Evolutionary conservation across 805 yeast species (phyloP).

Genomic region (Candida suzukii): DNA sequence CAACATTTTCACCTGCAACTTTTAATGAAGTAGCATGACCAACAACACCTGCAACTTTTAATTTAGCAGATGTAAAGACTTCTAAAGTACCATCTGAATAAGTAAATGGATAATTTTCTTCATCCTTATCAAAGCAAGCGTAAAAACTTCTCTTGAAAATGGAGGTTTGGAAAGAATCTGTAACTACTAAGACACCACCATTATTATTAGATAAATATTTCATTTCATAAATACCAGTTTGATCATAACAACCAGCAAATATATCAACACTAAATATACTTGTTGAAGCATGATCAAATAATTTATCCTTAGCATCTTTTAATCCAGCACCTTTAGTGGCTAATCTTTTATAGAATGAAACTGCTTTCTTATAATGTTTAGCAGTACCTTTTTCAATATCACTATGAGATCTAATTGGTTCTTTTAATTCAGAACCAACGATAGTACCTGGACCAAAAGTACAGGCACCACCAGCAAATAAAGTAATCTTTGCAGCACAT

Average conservation of each 20-base stretch:
- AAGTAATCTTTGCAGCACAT: slow-evolving; percentile 80
- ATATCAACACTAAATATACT: slow-evolving; percentile 81
- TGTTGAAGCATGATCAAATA: slow-evolving; percentile 27
- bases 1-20: slow-evolving; percentile 64
- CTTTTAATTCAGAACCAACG: slow-evolving; percentile 85
- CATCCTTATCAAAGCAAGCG: slow-evolving; percentile 82
- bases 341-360: slow-evolving; percentile 68
- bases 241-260: slow-evolving; percentile 94
- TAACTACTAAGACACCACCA: slow-evolving; percentile 82
- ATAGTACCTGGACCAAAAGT: slow-evolving; percentile 93
- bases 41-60: slow-evolving; percentile 86
- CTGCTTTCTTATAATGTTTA: slow-evolving; percentile 80
- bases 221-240: slow-evolving; percentile 93
- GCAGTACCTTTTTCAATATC: slow-evolving; percentile 91
- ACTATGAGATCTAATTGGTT: slow-evolving; percentile 95
- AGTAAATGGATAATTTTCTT: slow-evolving; percentile 77
- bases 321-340: slow-evolving; percentile 62
- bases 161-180: slow-evolving; percentile 92
- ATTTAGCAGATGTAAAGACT: slow-evolving; percentile 78
- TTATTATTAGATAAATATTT: slow-evolving; percentile 75
- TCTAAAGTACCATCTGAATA: slow-evolving; percentile 88
- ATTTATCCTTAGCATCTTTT: slow-evolving; percentile 29
- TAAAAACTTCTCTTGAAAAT: slow-evolving; percentile 89
- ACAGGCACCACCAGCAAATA: slow-evolving; percentile 93
- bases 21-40: slow-evolving; percentile 83